Evolutionary conservation across 78 protist species (phyloP).

Genomic region (Dictyostelium intermedium): DNA sequence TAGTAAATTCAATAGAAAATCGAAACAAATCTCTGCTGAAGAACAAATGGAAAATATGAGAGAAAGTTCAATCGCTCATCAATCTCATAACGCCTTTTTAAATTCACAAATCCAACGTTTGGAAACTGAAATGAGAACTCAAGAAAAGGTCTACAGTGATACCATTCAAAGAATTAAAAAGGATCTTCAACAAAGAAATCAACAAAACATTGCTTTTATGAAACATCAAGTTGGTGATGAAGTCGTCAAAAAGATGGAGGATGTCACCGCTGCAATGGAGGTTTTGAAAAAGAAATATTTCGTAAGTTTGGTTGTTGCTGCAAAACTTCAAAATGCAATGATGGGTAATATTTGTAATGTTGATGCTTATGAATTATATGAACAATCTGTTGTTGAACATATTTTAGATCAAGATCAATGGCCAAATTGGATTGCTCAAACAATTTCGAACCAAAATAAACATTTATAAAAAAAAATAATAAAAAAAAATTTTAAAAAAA

Average conservation of each 20-base stretch:
- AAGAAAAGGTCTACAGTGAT: conserved; percentile 65
- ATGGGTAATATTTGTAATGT: conserved; percentile 65
- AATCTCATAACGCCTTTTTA: conserved; percentile 68
- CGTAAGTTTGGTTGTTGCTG: conserved; percentile 55
- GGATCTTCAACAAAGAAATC: conserved; percentile 59
- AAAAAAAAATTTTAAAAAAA: not conserved
- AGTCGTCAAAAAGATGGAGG: conserved; percentile 33
- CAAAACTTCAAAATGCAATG: conserved; percentile 72
- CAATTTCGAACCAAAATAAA: not conserved
- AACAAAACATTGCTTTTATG: conserved; percentile 73
- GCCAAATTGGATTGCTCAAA: conserved; percentile 68
- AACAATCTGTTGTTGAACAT: conserved; percentile 34
- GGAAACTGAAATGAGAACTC: conserved; percentile 56
- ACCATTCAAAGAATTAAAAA: conserved; percentile 72
- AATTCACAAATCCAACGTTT: conserved; percentile 54
- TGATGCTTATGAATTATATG: conserved; percentile 73
- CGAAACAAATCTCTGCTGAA: conserved; percentile 36
- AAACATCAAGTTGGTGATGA: conserved; percentile 74
- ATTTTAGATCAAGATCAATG: conserved; percentile 45
- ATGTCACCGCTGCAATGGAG: not conserved
- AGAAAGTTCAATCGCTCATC: conserved; percentile 75
- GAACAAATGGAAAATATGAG: conserved; percentile 68
- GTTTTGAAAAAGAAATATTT: conserved; percentile 60
- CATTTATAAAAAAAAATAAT: not conserved
- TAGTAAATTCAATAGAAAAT: conserved; percentile 16